Evolutionary conservation across 208 protist genomes (phyloP), one percentile per base, ranked within the genome.

Genomic region (Wallacemonas rigidus): DNA sequence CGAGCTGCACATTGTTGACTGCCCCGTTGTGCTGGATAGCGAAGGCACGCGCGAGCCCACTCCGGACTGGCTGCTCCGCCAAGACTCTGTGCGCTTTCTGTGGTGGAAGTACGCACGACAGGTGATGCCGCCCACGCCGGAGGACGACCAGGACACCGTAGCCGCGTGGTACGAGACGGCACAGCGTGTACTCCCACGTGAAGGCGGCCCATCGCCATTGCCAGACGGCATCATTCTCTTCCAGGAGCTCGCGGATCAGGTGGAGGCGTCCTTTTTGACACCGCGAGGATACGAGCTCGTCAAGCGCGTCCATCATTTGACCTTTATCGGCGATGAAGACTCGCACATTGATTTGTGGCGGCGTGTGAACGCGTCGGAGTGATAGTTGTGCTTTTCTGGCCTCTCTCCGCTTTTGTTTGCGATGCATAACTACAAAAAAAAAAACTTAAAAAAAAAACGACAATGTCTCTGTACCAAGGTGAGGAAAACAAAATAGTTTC

Each of bases 171-270:
- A 73, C 15, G n/a, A 54, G 72, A 12, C 70, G 81, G 64, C 79
- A 67, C 3, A n/a, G 11, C 12, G 41, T 35, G 50, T 79, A 7
- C 67, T 83, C 54, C 77, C 79, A 1, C 11, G 8, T 11, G 53
- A 45, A 51, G 45, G 45, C 54, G 60, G 67, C 4, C 71, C 83
- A 1, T 17, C 35, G 35, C 35, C 67, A 8, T 39, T 87, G 48
- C 87, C 90, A 0, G 84, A 92, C 38, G 86, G 77, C 0, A 75
- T 95, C n/a, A 71, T 92, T 39, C 61, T 92, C 51, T 91, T 87
- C 57, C 74, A 79, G 35, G 64, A 80, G 9, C 69, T 80, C 1
- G 79, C 84, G 0, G 50, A 63, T 6, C 35, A 55, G 40, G 73
- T 91, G n/a, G 57, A 77, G 58, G 54, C 67, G 1, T 54, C 62